Evolutionary conservation across 139 green algal genomes (phyloP).

Genomic region (Chlorella sp.): DNA sequence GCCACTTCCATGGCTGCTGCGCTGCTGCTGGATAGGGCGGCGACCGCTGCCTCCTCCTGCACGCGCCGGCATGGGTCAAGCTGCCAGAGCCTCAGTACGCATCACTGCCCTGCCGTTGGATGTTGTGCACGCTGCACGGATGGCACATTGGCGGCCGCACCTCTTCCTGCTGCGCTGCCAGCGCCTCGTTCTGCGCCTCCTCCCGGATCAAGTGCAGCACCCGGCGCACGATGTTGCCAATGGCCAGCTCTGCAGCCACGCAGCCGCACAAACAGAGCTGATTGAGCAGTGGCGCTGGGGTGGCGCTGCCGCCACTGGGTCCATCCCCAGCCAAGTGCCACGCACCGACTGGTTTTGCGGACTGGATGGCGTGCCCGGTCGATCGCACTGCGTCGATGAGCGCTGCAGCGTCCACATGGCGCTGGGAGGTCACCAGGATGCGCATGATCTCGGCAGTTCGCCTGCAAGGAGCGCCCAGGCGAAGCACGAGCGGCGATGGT

Average conservation of each 20-base stretch:
- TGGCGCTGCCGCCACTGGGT: conserved; percentile 82
- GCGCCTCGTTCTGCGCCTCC: conserved; percentile 60
- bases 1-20: neutral
- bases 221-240: conserved; percentile 89
- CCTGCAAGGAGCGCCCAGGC: neutral
- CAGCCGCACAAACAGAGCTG: neutral
- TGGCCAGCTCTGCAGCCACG: conserved; percentile 71
- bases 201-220: conserved; percentile 93
- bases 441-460: conserved; percentile 73
- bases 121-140: neutral
- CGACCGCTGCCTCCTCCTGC: neutral
- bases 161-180: conserved; percentile 30
- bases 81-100: no score
- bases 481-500: no score
- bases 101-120: neutral
- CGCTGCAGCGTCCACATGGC: conserved; percentile 40
- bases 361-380: conserved; percentile 62
- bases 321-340: conserved; percentile 61
- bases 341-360: conserved; percentile 69
- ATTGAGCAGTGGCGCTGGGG: neutral
- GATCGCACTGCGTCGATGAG: conserved; percentile 69
- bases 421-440: conserved; percentile 55
- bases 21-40: neutral
- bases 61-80: no score
- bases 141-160: no score